Conservation (phyloP, 1,139 yeast genomes). For the Diutina rugosa region DNA sequence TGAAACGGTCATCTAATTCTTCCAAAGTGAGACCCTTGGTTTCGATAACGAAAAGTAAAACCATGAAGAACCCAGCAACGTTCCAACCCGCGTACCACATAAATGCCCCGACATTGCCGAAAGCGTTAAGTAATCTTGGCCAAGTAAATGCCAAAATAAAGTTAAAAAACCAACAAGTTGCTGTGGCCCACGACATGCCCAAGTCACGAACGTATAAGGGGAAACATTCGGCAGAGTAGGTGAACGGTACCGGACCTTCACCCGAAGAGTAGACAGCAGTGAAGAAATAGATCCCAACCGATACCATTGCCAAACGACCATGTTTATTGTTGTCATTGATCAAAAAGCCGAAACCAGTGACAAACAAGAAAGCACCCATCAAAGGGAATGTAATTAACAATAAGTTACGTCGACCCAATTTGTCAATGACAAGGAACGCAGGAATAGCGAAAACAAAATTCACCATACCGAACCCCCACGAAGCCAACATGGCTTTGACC, state of each 20-base stretch:
- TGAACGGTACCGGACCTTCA: constrained; percentile 86
- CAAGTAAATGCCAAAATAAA: constrained; percentile 72
- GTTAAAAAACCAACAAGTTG: constrained; percentile 79
- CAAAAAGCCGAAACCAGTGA: constrained; percentile 40
- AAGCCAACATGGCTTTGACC: background rate
- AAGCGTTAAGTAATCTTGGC: constrained; percentile 58
- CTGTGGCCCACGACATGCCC: constrained; percentile 79
- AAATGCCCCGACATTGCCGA: constrained; percentile 75
- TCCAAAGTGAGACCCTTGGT: constrained; percentile 59
- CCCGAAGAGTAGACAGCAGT: constrained; percentile 71
- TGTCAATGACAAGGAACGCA: constrained; percentile 1
- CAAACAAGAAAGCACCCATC: background rate
- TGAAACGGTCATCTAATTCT: constrained; percentile 60
- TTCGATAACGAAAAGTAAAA: constrained; percentile 55
- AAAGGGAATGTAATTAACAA: constrained; percentile 1
- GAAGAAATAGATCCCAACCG: constrained; percentile 63
- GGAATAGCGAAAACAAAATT: constrained; percentile 2
- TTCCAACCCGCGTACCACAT: constrained; percentile 89
- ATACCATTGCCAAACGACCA: constrained; percentile 45
- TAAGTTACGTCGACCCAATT: background rate
- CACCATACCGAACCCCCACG: constrained; percentile 3
- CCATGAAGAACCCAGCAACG: constrained; percentile 57
- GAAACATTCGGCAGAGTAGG: constrained; percentile 79
- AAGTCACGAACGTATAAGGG: constrained; percentile 75
- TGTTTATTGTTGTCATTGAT: constrained; percentile 18